A percentile compares a stretch with the other conserved stretches of the same genome.
phyloP scores from a whole-genome alignment of 1,284 basidiomycete species.

The Tilletia caries region DNA sequence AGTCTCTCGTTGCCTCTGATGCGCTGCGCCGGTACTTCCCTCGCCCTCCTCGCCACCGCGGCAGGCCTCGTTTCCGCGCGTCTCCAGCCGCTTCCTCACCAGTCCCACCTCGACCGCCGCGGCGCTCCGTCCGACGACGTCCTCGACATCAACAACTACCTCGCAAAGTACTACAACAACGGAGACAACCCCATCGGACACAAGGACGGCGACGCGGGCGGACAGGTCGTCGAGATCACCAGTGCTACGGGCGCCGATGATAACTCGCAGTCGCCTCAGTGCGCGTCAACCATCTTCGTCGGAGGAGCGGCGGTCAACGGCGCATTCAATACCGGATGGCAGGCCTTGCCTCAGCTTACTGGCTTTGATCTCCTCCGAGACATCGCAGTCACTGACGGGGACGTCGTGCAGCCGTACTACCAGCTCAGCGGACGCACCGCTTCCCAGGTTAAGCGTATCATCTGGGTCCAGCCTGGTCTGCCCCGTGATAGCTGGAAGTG shows the following conservation, averaged over 20 bases:
- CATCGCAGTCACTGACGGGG: constrained; percentile 24
- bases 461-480: constrained; percentile 37
- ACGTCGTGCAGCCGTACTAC: constrained; percentile 37
- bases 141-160: constrained; percentile 19
- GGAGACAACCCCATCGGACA: constrained; percentile 36
- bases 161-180: constrained; percentile 32
- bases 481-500: constrained; percentile 45
- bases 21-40: background rate
- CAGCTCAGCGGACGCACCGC: constrained; percentile 27
- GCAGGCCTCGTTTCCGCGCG: background rate
- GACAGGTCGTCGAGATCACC: constrained; percentile 40
- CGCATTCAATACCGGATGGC: constrained; percentile 34
- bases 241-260: constrained; percentile 36
- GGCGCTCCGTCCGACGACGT: constrained; percentile 12
- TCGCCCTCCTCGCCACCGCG: background rate
- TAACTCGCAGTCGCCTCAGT: constrained; percentile 37
- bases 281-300: constrained; percentile 40
- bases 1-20: background rate
- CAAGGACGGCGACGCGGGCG: constrained; percentile 30
- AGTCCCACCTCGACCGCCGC: constrained; percentile 2
- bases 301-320: constrained; percentile 39
- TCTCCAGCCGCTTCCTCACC: constrained; percentile 1
- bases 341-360: constrained; percentile 40
- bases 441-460: constrained; percentile 34
- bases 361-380: constrained; percentile 45